Conservation (phyloP, 805 yeast species). For the Wickerhamomyces queroliae region DNA sequence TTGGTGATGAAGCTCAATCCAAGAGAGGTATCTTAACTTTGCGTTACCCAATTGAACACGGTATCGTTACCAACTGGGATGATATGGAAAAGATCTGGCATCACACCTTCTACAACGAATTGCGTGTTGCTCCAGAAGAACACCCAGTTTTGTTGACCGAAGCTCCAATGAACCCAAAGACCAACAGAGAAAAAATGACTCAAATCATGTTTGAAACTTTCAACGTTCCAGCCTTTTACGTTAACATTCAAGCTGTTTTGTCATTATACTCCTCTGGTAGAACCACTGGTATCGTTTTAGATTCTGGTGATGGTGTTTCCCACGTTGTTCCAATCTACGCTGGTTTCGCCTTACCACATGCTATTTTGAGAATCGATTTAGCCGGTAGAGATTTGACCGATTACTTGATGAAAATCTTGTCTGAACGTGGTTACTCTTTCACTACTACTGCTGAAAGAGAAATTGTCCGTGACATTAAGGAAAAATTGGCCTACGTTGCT, state of each 20-base stretch:
- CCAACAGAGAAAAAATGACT: conserved; percentile 99
- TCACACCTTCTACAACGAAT: conserved; percentile 99
- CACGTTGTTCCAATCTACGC: conserved; percentile 99
- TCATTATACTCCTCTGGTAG: conserved; percentile 99
- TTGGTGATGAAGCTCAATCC: conserved; percentile 99
- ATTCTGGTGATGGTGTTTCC: conserved; percentile 99
- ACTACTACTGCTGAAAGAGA: conserved; percentile 99
- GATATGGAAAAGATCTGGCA: conserved; percentile 99
- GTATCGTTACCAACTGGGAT: conserved; percentile 99
- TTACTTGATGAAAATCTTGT: conserved; percentile 95
- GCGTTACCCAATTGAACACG: conserved; percentile 99
- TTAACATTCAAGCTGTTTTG: conserved; percentile 96
- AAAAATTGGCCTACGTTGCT: conserved; percentile 98
- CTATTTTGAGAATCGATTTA: conserved; percentile 96
- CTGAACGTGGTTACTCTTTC: conserved; percentile 99
- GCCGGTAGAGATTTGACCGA: conserved; percentile 99
- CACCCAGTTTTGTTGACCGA: conserved; percentile 99
- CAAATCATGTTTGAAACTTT: conserved; percentile 99
- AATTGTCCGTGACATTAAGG: conserved; percentile 85
- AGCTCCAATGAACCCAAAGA: conserved; percentile 99
- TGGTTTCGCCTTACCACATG: conserved; percentile 99
- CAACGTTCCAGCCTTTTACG: conserved; percentile 99
- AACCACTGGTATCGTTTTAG: conserved; percentile 99
- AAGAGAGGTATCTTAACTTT: conserved; percentile 99
- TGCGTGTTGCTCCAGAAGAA: conserved; percentile 99